These are phyloP conservation scores for Rhizopus microsporus DNA, from an alignment of 371 early-diverging fungal species.

Conservation along the genomic window DNA sequence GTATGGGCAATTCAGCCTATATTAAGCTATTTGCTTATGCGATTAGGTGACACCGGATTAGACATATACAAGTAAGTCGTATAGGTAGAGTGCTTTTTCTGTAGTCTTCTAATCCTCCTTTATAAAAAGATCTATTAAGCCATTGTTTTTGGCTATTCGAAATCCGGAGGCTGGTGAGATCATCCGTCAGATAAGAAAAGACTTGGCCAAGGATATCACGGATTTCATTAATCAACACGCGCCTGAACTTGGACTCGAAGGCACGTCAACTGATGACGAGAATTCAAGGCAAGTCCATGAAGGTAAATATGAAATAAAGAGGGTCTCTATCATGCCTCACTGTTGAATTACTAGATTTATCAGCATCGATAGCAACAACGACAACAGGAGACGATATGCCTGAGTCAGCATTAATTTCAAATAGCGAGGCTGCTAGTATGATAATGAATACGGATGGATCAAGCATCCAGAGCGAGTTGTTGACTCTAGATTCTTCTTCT, in stretches of 20 bases:
- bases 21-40: constrained; percentile 78
- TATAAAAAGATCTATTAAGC: constrained; percentile 72
- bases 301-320: no score
- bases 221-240: constrained; percentile 21
- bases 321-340: no score
- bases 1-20: constrained; percentile 66
- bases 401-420: constrained; percentile 7
- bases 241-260: constrained; percentile 20
- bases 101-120: background rate
- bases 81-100: background rate
- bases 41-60: constrained; percentile 83
- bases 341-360: no score
- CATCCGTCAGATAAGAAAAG: constrained; percentile 33
- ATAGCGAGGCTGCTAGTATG: background rate
- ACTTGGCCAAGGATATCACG: constrained; percentile 36
- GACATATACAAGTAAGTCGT: constrained; percentile 74
- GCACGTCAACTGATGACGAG: background rate
- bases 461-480: background rate
- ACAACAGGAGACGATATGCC: constrained; percentile 13
- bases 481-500: background rate
- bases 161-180: constrained; percentile 45
- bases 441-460: background rate
- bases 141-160: constrained; percentile 76
- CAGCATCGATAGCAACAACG: background rate
- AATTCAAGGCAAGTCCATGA: background rate